A percentile compares a stretch with the other conserved stretches of the same genome.
Evolutionary conservation across 2,329 filamentous ascomycete genomes (phyloP).

Genomic region (Ophiostoma ulmi): DNA sequence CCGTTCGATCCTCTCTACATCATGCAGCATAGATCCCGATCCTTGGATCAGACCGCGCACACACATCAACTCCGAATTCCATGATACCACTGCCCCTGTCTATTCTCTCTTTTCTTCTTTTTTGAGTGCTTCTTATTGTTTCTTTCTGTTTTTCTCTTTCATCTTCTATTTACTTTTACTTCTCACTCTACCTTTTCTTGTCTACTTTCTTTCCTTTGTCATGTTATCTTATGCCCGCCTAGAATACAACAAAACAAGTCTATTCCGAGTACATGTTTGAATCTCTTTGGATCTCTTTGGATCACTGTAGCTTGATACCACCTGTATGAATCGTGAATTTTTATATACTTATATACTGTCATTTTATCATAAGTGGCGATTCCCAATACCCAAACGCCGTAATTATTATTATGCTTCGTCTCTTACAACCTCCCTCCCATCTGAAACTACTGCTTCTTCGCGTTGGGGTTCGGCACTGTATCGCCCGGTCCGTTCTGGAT

Average conservation of each 20-base stretch:
- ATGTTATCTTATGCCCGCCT: not conserved
- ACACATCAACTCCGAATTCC: slow-evolving; percentile 11
- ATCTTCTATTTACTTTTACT: not conserved
- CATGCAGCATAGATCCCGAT: slow-evolving; percentile 15
- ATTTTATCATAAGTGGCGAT: slow-evolving; percentile 3
- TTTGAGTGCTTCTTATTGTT: not conserved
- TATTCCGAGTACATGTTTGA: not conserved
- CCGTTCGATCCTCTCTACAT: slow-evolving; percentile 4
- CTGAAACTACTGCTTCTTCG: not conserved
- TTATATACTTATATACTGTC: not conserved
- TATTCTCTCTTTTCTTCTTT: slow-evolving; percentile 8
- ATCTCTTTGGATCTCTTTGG: too few relatives aligned
- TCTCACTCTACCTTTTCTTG: not conserved
- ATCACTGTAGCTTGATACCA: too few relatives aligned
- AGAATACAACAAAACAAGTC: slow-evolving; percentile 2
- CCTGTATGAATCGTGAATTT: too few relatives aligned
- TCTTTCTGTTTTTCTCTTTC: not conserved
- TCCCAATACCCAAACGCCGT: not conserved
- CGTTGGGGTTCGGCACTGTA: slow-evolving; percentile 19
- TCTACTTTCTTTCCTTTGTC: slow-evolving; percentile 13
- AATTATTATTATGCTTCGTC: not conserved
- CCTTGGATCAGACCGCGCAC: not conserved
- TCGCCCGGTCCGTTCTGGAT: slow-evolving; percentile 29
- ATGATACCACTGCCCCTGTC: slow-evolving; percentile 30
- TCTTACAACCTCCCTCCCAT: not conserved